phyloP scores from a whole-genome alignment of 2,329 filamentous ascomycete species.

The Pseudovirgaria hyperparasitica region DNA sequence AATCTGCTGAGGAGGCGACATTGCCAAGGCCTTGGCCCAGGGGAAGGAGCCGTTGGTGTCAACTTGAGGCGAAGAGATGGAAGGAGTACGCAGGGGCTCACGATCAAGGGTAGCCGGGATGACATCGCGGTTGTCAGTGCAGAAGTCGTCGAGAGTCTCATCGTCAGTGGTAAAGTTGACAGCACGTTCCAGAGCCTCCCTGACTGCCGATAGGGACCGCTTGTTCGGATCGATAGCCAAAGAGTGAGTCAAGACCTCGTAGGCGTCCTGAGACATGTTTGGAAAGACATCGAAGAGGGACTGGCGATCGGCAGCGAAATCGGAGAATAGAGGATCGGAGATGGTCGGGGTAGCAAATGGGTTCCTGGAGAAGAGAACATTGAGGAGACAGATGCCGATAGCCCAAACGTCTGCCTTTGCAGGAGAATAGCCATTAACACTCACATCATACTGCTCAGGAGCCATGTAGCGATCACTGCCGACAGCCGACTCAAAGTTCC shows the following conservation, averaged over 20 bases:
- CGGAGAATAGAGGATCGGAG: conserved; percentile 83
- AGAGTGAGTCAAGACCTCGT: conserved; percentile 80
- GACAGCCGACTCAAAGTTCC: conserved; percentile 86
- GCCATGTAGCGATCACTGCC: conserved; percentile 99
- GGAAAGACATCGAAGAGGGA: conserved; percentile 97
- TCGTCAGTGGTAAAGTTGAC: conserved; percentile 91
- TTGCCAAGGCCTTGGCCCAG: conserved; percentile 83
- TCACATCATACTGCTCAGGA: conserved; percentile 91
- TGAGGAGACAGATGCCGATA: conserved; percentile 89
- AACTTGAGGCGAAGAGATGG: conserved; percentile 74
- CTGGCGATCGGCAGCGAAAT: conserved; percentile 88
- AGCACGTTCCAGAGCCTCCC: conserved; percentile 64
- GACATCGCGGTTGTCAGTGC: conserved; percentile 58
- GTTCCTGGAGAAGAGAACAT: conserved; percentile 93
- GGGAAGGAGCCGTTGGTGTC: conserved; percentile 73
- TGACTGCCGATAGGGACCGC: conserved; percentile 67
- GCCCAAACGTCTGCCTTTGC: conserved; percentile 94
- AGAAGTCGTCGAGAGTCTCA: conserved; percentile 87
- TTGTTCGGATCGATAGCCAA: conserved; percentile 84
- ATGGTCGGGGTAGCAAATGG: conserved; percentile 85
- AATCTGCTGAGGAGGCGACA: conserved; percentile 54
- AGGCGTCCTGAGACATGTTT: conserved; percentile 96
- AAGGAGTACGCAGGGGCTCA: conserved; percentile 89
- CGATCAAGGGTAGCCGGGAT: conserved; percentile 75
- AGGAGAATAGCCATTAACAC: conserved; percentile 77